These are phyloP conservation scores for Colletotrichum navitas DNA, from an alignment of 2,329 filamentous ascomycete genomes.

Conservation along the genomic window DNA sequence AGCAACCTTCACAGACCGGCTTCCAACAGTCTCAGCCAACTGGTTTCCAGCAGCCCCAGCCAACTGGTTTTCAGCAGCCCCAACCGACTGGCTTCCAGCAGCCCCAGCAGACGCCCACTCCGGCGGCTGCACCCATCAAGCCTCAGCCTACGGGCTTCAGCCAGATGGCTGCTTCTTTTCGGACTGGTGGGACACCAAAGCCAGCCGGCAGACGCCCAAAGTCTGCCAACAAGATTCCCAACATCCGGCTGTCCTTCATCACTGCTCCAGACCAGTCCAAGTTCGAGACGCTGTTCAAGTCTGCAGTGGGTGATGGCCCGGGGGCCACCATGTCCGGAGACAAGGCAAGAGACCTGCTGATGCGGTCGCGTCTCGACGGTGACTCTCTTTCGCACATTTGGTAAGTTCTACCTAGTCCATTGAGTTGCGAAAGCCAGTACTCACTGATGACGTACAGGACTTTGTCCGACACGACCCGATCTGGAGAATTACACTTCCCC, in stretches of 20 bases:
- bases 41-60: slow-evolving; percentile 52
- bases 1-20: slow-evolving; percentile 56
- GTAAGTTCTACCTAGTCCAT: slow-evolving; percentile 61
- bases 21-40: slow-evolving; percentile 58
- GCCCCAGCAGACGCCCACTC: slow-evolving; percentile 64
- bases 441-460: slow-evolving; percentile 68
- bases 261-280: slow-evolving; percentile 94
- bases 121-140: slow-evolving; percentile 69
- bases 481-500: slow-evolving; percentile 94
- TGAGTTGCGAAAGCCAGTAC: slow-evolving; percentile 35
- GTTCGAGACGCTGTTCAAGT: slow-evolving; percentile 98
- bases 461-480: slow-evolving; percentile 93
- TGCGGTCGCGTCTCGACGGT: slow-evolving; percentile 90
- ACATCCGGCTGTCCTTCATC: slow-evolving; percentile 94
- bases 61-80: slow-evolving; percentile 58
- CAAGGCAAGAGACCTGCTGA: slow-evolving; percentile 88
- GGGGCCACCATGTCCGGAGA: slow-evolving; percentile 87
- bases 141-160: slow-evolving; percentile 75
- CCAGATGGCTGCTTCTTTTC: slow-evolving; percentile 76
- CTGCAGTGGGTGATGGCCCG: slow-evolving; percentile 85
- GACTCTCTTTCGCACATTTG: slow-evolving; percentile 93
- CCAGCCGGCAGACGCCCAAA: slow-evolving; percentile 63
- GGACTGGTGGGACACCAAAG: slow-evolving; percentile 61
- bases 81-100: slow-evolving; percentile 60
- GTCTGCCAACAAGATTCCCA: slow-evolving; percentile 83